Conservation (phyloP, 225 moss, liverwort and hornwort species). For the Marchantia polymorpha region DNA sequence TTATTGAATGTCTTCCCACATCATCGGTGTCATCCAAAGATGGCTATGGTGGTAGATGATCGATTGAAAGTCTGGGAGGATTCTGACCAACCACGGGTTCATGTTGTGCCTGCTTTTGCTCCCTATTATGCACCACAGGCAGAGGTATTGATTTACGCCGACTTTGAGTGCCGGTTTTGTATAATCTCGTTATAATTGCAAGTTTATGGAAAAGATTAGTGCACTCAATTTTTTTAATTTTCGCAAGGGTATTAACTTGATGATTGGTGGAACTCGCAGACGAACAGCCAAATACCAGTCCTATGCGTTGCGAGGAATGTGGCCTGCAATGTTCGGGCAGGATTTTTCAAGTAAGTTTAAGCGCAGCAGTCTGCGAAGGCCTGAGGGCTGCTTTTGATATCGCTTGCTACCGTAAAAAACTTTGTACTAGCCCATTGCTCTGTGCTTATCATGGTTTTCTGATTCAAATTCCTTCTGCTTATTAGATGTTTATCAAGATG, state of each 20-base stretch:
- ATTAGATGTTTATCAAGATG: background rate
- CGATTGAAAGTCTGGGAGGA: constrained; percentile 96
- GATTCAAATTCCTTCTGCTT: background rate
- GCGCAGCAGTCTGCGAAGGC: background rate
- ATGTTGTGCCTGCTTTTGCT: constrained; percentile 92
- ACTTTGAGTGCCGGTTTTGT: background rate
- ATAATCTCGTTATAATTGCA: background rate
- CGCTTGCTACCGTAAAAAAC: background rate
- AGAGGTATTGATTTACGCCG: constrained; percentile 47
- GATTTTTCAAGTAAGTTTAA: constrained; percentile 74
- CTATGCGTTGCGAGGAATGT: constrained; percentile 95
- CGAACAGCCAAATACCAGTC: constrained; percentile 69
- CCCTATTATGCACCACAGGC: constrained; percentile 92
- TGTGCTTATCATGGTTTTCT: too few relatives aligned
- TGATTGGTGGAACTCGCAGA: constrained; percentile 32
- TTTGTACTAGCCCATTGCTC: background rate
- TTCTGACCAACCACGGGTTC: constrained; percentile 88
- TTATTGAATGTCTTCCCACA: constrained; percentile 84
- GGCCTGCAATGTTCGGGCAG: constrained; percentile 94
- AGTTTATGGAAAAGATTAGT: background rate
- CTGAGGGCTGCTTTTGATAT: background rate
- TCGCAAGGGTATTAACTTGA: background rate
- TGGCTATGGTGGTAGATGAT: constrained; percentile 99
- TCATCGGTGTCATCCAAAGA: constrained; percentile 89
- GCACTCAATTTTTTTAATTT: background rate